Evolutionary conservation across 495 filamentous ascomycete genomes (phyloP), one percentile per base, ranked within the genome.

Genomic region (Xylaria nigripes): DNA sequence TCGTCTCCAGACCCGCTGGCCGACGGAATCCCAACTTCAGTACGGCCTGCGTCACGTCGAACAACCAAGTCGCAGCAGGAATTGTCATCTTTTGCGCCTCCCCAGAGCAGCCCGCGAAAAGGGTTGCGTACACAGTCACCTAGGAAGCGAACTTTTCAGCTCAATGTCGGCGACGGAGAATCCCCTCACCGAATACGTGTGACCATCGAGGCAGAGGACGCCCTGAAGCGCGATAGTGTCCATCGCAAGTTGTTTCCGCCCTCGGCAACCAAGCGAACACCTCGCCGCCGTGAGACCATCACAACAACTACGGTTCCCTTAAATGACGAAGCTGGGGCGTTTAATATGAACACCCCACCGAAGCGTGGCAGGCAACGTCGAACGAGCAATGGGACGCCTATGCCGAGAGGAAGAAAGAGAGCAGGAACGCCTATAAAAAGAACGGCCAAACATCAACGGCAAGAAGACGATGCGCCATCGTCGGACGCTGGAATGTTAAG

Each of bases 141-240:
- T 32, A 69, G 69, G 19, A 79, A 78, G 60, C 75, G 72, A 55
- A 79, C 68, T 13, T 79, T 80, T 47, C 70, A 78, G 63, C 67
- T 80, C 40, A 76, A 81, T 34, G 72, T 78, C 16, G 78, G 77
- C 12, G 61, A 77, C 41, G 60, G 68, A 7, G 52, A 63, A 34
- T 74, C 77, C 38, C 75, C 76, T 6, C 75, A 78, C 56, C 76
- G 72, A 57, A 66, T 81, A 25, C 65, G 67, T 44, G 76, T 80
- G 38, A 80, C 78, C 0, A 75, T 81, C 41, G 74, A 81, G 57
- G 73, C 77, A 2, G 76, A 72, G 12, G 60, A 70, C 25, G 61
- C 63, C 34, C 45, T 63, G 32, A 54, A 41, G 51, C 47, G 55
- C 40, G 60, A 60, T 42, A 59, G 49, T 49, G 61, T 68, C 13